Evolutionary conservation across 1,284 basidiomycete species (phyloP), one percentile per base, ranked within the genome.

Genomic region (Leucoagaricus sp.): DNA sequence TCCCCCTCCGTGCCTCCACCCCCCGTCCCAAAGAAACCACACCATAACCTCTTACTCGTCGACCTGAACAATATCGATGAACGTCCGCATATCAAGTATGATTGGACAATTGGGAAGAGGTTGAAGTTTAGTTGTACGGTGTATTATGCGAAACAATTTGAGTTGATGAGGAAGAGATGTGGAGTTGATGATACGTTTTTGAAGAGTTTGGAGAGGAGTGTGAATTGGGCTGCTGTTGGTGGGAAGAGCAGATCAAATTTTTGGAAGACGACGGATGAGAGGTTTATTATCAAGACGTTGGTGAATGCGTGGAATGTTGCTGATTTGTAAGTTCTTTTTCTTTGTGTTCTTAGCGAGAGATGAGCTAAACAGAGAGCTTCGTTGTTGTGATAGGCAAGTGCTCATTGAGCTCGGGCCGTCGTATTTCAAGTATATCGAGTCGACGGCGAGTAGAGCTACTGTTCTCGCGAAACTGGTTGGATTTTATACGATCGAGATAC

Each of bases 281-380:
- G 83, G 57, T 91, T 87, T 67, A 85, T 93, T 62, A 87, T 92
- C 74, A 92, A 93, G 78, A 89, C 89, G 12, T 71, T 92, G 54
- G 86, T 92, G 5, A 86, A 88, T 69, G 88, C 89, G 10, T 92
- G 89, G 89, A 91, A 90, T 67, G 89, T 91, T 34, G 87, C 86
- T 7, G 90, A 93, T 70, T 70, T 89, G 89, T 91, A 64, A 75
- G 87, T 80, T 1, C 33, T 47, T 36, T 52, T 38, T 19, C 45
- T 51, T 55, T 49, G 26, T 41, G 17, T 8, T n/a, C 17, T 38
- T 6, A 38, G 52, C 49, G 23, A 15, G n/a, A n/a, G n/a, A n/a
- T n/a, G n/a, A n/a, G n/a, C 49, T 15, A 25, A 19, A 26, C 57
- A 15, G n/a, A 19, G 29, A 41, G 42, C 31, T 10, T 23, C 49